These are phyloP conservation scores for Epichloe coenophiala DNA, from an alignment of 2,329 filamentous ascomycete genomes.

Conservation along the genomic window DNA sequence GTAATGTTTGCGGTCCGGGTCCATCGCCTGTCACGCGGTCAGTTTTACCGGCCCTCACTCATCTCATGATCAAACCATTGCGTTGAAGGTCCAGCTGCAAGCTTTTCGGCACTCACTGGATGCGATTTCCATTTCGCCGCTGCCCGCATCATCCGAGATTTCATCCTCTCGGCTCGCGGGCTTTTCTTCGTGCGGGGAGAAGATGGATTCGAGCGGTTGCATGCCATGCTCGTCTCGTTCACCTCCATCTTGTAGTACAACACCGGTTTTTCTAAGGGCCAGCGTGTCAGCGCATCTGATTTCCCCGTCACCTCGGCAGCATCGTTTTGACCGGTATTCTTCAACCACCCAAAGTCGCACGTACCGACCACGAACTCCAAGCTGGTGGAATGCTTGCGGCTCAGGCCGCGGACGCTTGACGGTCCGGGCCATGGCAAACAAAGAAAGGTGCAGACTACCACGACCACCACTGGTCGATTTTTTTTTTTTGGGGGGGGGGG, in stretches of 20 bases:
- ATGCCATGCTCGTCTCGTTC: constrained; percentile 84
- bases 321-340: background rate
- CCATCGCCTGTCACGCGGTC: constrained; percentile 29
- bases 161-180: constrained; percentile 14
- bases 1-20: constrained; percentile 38
- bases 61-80: background rate
- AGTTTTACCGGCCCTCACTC: background rate
- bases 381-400: constrained; percentile 19
- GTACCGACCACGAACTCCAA: constrained; percentile 25
- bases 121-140: constrained; percentile 39
- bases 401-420: constrained; percentile 15
- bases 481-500: no score
- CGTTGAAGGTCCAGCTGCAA: background rate
- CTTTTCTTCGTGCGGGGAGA: constrained; percentile 66
- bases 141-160: constrained; percentile 18
- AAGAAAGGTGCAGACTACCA: background rate
- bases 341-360: constrained; percentile 4
- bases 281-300: background rate
- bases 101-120: constrained; percentile 24
- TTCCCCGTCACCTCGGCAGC: no score
- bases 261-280: constrained; percentile 66
- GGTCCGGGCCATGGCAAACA: constrained; percentile 20
- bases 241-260: constrained; percentile 64
- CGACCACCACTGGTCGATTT: background rate
- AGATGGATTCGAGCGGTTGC: constrained; percentile 74